These are phyloP conservation scores for Lanmaoa pseudosensibilis DNA, from an alignment of 768 basidiomycete genomes.

Conservation along the genomic window DNA sequence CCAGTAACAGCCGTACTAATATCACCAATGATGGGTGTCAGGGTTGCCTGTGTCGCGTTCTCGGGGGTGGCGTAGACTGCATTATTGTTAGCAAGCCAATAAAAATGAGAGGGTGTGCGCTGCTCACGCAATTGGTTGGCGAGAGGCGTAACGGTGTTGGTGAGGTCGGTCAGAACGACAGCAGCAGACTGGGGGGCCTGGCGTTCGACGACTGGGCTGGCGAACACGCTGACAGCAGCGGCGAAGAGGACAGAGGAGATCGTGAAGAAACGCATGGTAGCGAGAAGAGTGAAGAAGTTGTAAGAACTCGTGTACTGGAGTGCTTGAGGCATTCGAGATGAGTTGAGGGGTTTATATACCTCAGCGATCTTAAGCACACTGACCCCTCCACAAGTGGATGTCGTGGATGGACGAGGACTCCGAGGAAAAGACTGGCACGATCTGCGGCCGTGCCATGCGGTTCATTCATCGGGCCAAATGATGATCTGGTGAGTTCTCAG, in stretches of 20 bases:
- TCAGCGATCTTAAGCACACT: not conserved
- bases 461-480: not conserved
- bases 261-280: constrained; percentile 12
- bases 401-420: not conserved
- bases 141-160: constrained; percentile 1
- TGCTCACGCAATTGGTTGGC: constrained; percentile 13
- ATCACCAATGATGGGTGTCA: constrained; percentile 5
- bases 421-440: not conserved
- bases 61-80: constrained; percentile 10
- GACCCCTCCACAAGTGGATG: not conserved
- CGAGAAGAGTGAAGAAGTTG: not conserved
- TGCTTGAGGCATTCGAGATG: constrained; percentile 4
- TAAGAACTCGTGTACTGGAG: constrained; percentile 9
- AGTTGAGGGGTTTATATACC: constrained; percentile 12
- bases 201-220: constrained; percentile 10
- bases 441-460: not conserved
- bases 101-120: not conserved
- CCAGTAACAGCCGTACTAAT: constrained; percentile 6
- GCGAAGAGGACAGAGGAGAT: constrained; percentile 8
- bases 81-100: not conserved
- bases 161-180: constrained; percentile 5
- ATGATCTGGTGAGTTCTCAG: not conserved
- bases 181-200: constrained; percentile 2
- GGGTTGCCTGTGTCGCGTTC: constrained; percentile 11
- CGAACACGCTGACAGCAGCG: constrained; percentile 8